Evolutionary conservation across 2,329 filamentous ascomycete genomes (phyloP), one percentile per base, ranked within the genome.

Genomic region (Fusarium scirpi): DNA sequence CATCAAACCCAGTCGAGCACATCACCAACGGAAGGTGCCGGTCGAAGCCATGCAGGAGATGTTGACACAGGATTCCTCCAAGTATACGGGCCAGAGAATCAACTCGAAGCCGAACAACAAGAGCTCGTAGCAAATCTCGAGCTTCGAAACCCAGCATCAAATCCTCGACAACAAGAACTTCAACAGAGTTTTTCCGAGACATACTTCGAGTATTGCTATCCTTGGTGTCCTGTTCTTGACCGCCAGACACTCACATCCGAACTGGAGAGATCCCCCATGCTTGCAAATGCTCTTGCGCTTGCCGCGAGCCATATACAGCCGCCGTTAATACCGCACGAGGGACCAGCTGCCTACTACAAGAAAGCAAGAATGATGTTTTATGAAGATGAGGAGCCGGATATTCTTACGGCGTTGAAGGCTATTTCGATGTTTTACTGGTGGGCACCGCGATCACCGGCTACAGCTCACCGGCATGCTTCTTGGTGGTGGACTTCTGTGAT

Each of bases 401-500:
- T 77, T 1, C 67, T 83, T 24, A 78, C 74, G 0, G 77, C 76
- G 1, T 56, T 84, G 0, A 80, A 80, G 55, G 78, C 81, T 0
- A 71, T 83, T 1, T 72, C 79, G 1, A 60, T 84, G 3, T 82
- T 83, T 40, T 84, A 83, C 72, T 84, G 82, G 82, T 84, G 81
- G 82, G 80, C 80, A 5, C 80, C 82, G 9, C 74, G 78, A 0
- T 73, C 78, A 34, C 81, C 82, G 1, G 77, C 79, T 3, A 78
- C 76, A 3, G 79, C 81, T 5, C 79, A 81, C 51, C 76, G 79
- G 3, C 78, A 84, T 65, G 78, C 80, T 3, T 80, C 80, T 24
- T 84, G 81, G 82, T 84, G 82, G 82, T 84, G 82, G 82, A 83
- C 81, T 0, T 80, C 79, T 4, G 78, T 83, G 6, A 76, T 81